Conservation (phyloP, 176 grass and related monocot species). For the Ensete ventricosum region DNA sequence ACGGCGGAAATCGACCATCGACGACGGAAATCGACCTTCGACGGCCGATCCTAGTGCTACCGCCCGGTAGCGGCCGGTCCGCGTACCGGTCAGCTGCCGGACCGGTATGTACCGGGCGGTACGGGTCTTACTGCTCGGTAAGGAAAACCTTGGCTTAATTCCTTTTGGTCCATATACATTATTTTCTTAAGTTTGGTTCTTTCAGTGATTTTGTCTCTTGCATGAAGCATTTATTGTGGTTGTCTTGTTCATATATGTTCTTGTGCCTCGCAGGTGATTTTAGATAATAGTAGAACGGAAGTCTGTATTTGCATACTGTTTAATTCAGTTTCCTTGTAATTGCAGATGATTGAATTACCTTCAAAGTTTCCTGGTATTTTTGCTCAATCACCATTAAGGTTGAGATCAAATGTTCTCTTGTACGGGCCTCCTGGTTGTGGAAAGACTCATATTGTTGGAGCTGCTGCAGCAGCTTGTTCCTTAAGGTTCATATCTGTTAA, state of each 20-base stretch:
- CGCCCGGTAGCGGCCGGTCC: too few species aligned
- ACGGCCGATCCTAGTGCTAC: too few species aligned
- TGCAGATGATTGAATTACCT: constrained; percentile 85
- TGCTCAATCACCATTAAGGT: constrained; percentile 60
- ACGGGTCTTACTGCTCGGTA: too few species aligned
- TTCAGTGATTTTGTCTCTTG: constrained; percentile 10
- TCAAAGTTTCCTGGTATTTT: constrained; percentile 86
- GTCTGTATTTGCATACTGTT: constrained; percentile 4
- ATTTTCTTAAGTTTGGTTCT: background rate
- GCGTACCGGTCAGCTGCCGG: too few species aligned
- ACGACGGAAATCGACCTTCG: too few species aligned
- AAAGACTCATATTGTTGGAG: constrained; percentile 88
- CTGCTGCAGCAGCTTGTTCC: constrained; percentile 84
- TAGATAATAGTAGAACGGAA: too few species aligned
- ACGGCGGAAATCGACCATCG: too few species aligned
- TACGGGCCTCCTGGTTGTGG: constrained; percentile 96
- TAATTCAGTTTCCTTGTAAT: constrained; percentile 18
- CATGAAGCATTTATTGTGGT: background rate
- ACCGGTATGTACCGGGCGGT: too few species aligned
- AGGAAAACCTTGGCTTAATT: too few species aligned
- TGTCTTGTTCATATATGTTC: constrained; percentile 13
- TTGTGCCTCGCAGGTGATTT: too few species aligned
- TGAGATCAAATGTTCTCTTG: constrained; percentile 86
- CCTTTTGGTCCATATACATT: background rate
- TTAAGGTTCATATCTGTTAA: constrained; percentile 90